phyloP scores from a whole-genome alignment of 352 stramenopile genomes.

The Pythium sukuiense region DNA sequence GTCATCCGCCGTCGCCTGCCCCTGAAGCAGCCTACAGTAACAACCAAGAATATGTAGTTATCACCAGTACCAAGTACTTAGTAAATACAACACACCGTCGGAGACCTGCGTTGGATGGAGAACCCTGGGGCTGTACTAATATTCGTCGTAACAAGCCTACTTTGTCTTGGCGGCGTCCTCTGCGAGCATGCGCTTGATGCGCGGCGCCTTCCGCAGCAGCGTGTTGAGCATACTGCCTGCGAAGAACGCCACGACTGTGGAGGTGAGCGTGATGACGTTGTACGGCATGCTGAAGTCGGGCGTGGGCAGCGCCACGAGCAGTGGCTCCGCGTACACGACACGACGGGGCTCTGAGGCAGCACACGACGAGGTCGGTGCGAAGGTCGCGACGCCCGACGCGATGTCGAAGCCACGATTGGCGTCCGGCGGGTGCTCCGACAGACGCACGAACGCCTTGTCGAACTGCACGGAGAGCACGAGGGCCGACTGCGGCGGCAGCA shows the following conservation, averaged over 20 bases:
- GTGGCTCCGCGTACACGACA: constrained; percentile 73
- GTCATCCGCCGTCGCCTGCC: neutral
- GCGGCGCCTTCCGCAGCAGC: constrained; percentile 66
- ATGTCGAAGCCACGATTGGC: constrained; percentile 87
- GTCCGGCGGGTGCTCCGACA: constrained; percentile 84
- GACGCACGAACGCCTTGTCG: constrained; percentile 78
- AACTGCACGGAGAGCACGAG: constrained; percentile 75
- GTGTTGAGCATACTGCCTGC: constrained; percentile 85
- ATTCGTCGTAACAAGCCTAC: too few species aligned
- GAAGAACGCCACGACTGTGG: constrained; percentile 86
- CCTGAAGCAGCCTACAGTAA: neutral
- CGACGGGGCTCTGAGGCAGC: constrained; percentile 20
- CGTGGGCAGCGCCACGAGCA: constrained; percentile 80
- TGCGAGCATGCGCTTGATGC: constrained; percentile 67
- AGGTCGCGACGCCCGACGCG: constrained; percentile 55
- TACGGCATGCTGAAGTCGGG: constrained; percentile 92
- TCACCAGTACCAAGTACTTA: neutral
- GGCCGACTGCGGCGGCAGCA: constrained; percentile 52
- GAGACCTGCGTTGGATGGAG: neutral
- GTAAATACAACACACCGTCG: neutral
- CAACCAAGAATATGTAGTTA: neutral
- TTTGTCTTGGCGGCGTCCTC: constrained; percentile 12
- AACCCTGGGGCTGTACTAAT: too few species aligned
- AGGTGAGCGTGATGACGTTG: constrained; percentile 91
- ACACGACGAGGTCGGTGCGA: constrained; percentile 26